These are phyloP conservation scores for Reticulascus tulasneorum DNA, from an alignment of 2,329 filamentous ascomycete species.

Conservation along the genomic window DNA sequence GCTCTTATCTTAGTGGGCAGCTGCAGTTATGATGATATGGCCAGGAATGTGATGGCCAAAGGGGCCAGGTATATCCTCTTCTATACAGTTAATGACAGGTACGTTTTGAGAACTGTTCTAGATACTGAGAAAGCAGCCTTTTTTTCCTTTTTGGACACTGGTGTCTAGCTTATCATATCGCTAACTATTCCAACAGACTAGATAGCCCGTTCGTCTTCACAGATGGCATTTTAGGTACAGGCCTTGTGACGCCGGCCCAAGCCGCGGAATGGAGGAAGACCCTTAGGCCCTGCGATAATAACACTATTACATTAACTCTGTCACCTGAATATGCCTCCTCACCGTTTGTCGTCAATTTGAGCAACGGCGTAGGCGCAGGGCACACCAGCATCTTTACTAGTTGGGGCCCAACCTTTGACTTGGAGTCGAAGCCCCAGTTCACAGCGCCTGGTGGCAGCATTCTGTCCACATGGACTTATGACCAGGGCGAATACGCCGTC, in stretches of 20 bases:
- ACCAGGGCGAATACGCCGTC: slow-evolving; percentile 47
- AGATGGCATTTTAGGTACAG: neutral
- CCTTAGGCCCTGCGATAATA: too few species aligned
- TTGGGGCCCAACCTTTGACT: slow-evolving; percentile 59
- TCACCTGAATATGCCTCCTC: too few species aligned
- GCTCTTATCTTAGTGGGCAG: slow-evolving; percentile 35
- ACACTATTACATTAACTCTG: too few species aligned
- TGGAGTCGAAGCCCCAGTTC: slow-evolving; percentile 53
- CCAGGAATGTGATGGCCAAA: slow-evolving; percentile 33
- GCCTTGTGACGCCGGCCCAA: neutral
- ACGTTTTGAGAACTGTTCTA: too few species aligned
- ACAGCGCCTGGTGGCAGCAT: slow-evolving; percentile 54
- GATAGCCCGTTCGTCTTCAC: too few species aligned
- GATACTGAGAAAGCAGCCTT: too few species aligned
- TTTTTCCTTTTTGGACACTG: too few species aligned
- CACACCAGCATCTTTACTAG: slow-evolving; percentile 48
- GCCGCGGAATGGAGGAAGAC: neutral
- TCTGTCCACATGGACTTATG: slow-evolving; percentile 51
- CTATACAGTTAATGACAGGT: slow-evolving; percentile 17
- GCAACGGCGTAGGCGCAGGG: slow-evolving; percentile 25
- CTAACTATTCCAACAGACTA: too few species aligned
- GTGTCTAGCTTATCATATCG: too few species aligned
- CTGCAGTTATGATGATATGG: slow-evolving; percentile 25
- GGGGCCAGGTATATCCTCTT: slow-evolving; percentile 33
- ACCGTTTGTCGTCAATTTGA: too few species aligned